phyloP scores from a whole-genome alignment of 2,329 filamentous ascomycete genomes.

The Exutisphaerella laricina region DNA sequence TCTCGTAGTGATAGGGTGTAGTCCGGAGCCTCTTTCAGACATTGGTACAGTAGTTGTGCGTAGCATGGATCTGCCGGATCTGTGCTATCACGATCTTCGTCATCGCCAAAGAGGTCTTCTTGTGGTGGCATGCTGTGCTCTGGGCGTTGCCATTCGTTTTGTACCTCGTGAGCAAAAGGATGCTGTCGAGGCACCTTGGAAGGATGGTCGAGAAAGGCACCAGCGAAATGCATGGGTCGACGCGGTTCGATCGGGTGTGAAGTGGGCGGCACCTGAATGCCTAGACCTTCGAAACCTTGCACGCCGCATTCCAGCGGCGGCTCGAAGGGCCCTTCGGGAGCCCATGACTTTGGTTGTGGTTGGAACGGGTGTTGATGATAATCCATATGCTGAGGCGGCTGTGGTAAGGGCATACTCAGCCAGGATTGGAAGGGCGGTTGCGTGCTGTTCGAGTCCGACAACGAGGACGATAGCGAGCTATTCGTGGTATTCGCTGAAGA shows the following conservation, averaged over 20 bases:
- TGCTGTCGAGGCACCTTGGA: conserved; percentile 7
- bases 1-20: conserved; percentile 74
- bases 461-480: conserved; percentile 15
- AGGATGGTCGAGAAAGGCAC: conserved; percentile 10
- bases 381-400: not conserved
- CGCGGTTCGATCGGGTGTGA: conserved; percentile 16
- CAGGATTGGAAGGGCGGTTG: conserved; percentile 10
- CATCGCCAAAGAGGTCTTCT: conserved; percentile 16
- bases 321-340: conserved; percentile 14
- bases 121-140: conserved; percentile 9
- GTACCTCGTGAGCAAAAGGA: conserved; percentile 5
- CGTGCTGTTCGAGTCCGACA: conserved; percentile 14
- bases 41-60: conserved; percentile 71
- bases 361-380: conserved; percentile 14
- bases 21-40: conserved; percentile 61
- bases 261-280: conserved; percentile 20
- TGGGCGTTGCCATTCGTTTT: conserved; percentile 9
- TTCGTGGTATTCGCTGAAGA: conserved; percentile 8
- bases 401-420: conserved; percentile 10
- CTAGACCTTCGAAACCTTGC: conserved; percentile 13
- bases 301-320: conserved; percentile 10
- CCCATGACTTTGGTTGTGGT: conserved; percentile 13
- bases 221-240: conserved; percentile 6
- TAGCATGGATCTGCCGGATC: conserved; percentile 46
- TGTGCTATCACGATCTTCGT: conserved; percentile 14